Conservation (phyloP, 2,329 filamentous ascomycete species). For the Botrytis deweyae region DNA sequence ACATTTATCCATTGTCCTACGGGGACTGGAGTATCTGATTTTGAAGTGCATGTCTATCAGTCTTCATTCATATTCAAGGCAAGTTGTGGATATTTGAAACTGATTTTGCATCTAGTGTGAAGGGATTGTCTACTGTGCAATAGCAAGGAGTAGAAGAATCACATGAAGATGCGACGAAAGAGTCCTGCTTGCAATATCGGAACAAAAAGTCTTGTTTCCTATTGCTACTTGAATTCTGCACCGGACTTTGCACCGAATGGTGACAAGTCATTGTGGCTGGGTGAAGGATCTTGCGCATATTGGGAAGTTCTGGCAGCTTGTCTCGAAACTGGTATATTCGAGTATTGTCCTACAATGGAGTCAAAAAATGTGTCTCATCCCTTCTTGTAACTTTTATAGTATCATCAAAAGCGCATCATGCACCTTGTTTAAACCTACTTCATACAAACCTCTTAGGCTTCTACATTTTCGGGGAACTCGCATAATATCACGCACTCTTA, state of each 20-base stretch:
- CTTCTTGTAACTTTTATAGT: background rate
- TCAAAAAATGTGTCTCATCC: background rate
- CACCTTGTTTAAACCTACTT: background rate
- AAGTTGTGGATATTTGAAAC: background rate
- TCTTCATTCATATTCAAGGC: background rate
- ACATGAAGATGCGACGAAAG: background rate
- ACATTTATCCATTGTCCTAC: background rate
- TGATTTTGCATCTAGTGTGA: background rate
- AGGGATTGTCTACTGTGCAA: accelerated
- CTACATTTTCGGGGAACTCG: background rate
- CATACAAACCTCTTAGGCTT: background rate
- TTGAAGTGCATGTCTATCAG: background rate
- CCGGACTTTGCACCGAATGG: too few relatives aligned
- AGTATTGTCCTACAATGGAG: background rate
- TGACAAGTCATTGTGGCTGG: too few relatives aligned
- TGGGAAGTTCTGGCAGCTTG: background rate
- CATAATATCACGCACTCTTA: background rate
- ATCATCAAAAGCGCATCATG: background rate
- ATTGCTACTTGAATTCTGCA: too few relatives aligned
- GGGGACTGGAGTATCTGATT: background rate
- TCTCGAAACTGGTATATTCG: background rate
- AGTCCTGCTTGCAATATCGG: too few relatives aligned
- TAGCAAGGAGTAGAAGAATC: background rate
- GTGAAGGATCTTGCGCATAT: too few relatives aligned
- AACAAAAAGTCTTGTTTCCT: too few relatives aligned